Evolutionary conservation across 495 filamentous ascomycete species (phyloP).

Genomic region (Endocarpon pusillum): DNA sequence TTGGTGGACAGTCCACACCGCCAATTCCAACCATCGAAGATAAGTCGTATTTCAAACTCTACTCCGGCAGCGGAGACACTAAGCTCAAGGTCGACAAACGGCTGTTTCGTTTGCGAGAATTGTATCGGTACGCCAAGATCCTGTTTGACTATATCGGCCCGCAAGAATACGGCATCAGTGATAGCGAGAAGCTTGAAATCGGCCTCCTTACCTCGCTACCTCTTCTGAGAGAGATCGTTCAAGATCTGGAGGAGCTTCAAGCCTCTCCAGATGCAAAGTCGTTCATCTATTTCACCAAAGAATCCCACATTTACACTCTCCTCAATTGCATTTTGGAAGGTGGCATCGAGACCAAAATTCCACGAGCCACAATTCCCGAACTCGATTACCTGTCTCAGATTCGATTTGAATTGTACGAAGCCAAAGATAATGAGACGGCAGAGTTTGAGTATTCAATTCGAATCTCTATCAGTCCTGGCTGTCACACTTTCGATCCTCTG

Average conservation of each 20-base stretch:
- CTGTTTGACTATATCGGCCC: conserved; percentile 97
- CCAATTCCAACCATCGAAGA: conserved; percentile 30
- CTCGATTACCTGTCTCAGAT: conserved; percentile 96
- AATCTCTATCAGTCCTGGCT: conserved; percentile 88
- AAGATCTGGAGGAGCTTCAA: conserved; percentile 93
- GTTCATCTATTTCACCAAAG: conserved; percentile 98
- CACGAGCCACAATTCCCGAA: conserved; percentile 83
- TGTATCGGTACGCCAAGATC: conserved; percentile 85
- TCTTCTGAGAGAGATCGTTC: conserved; percentile 85
- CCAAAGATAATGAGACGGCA: conserved; percentile 55
- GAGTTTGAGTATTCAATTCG: conserved; percentile 85
- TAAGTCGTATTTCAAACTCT: conserved; percentile 72
- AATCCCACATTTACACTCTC: conserved; percentile 94
- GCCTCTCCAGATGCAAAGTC: conserved; percentile 82
- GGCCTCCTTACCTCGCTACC: conserved; percentile 86
- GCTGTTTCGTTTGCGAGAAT: conserved; percentile 72
- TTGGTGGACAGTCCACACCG: conserved; percentile 23
- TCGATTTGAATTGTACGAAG: conserved; percentile 93
- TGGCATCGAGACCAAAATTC: conserved; percentile 82
- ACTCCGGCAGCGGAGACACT: conserved; percentile 55
- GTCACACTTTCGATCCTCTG: conserved; percentile 85
- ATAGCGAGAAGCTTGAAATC: conserved; percentile 92
- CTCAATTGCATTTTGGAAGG: conserved; percentile 96
- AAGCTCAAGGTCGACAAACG: conserved; percentile 73
- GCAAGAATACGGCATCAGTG: conserved; percentile 91